Evolutionary conservation across 1,139 yeast species (phyloP), one percentile per base, ranked within the genome.

Genomic region (Casaregolazyma lundiana): DNA sequence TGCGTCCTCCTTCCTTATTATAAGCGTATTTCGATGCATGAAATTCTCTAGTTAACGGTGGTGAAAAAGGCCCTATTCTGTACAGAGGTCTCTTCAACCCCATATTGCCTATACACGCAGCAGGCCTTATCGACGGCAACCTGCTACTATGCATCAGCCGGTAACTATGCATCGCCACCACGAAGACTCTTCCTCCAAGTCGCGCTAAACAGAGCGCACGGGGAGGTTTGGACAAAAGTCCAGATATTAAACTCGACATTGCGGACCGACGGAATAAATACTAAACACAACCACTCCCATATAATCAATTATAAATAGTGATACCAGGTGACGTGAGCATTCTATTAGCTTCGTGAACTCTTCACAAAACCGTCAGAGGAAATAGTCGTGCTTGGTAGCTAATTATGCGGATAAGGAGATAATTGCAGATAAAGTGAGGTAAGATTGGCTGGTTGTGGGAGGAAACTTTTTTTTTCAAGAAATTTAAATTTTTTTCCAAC

Each of bases 401-500:
- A 9, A 24, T 26, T 7, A 26, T 11, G 32, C 15, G n/a, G n/a
- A n/a, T n/a, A n/a, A n/a, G n/a, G n/a, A n/a, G n/a, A n/a, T n/a
- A n/a, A n/a, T n/a, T n/a, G n/a, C n/a, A n/a, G n/a, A n/a, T n/a
- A n/a, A n/a, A n/a, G 35, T 32, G 6, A 11, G 35, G 35, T 26
- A 15, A 26, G 32, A n/a, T 5, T 26, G 32, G 32, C 32, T n/a
- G 13, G 38, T 18, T 18, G 38, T 18, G 38, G 9, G 38, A n/a
- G 32, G 32, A 42, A 42, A 42, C 35, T 42, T 39, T 35, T 37
- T 38, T 38, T 18, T 34, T 22, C 9, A 21, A 22, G n/a, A n/a
- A n/a, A n/a, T n/a, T n/a, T n/a, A n/a, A n/a, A n/a, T n/a, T n/a
- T n/a, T n/a, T n/a, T n/a, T n/a, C 40, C 18, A 24, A 38, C 22